phyloP scores from a whole-genome alignment of 768 basidiomycete genomes.

The Sarcodon sp. region DNA sequence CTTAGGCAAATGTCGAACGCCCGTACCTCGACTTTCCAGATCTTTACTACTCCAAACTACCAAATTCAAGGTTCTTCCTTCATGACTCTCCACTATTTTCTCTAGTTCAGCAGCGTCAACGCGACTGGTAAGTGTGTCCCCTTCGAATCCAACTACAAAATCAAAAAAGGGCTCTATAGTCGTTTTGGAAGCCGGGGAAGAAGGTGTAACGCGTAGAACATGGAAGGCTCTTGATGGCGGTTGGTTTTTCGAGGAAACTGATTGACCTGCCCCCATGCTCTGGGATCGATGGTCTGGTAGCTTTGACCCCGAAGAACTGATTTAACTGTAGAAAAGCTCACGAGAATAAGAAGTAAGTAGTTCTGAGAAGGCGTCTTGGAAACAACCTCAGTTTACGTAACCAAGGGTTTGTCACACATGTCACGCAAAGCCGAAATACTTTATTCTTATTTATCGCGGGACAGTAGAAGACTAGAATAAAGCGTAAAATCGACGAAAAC shows the following conservation, averaged over 20 bases:
- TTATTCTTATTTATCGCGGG: no score
- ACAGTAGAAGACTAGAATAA: no score
- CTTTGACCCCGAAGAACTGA: no score
- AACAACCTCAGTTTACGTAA: no score
- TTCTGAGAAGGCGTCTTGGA: no score
- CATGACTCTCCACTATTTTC: slow-evolving; percentile 72
- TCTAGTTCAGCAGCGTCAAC: slow-evolving; percentile 66
- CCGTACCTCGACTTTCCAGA: slow-evolving; percentile 53
- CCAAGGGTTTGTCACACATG: no score
- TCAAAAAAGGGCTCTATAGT: slow-evolving; percentile 91
- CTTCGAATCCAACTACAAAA: slow-evolving; percentile 88
- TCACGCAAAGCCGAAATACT: no score
- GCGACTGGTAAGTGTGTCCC: slow-evolving; percentile 35
- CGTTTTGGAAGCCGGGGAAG: slow-evolving; percentile 79
- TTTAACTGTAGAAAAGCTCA: no score
- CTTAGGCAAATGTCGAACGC: neutral
- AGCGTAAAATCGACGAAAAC: no score
- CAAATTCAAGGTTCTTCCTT: slow-evolving; percentile 55
- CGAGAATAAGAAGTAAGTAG: no score
- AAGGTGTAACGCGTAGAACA: slow-evolving; percentile 80
- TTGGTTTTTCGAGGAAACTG: slow-evolving; percentile 30
- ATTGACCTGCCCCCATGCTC: slow-evolving; percentile 66
- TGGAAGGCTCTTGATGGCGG: slow-evolving; percentile 60
- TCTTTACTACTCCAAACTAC: slow-evolving; percentile 80
- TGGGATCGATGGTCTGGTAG: no score